Base-by-base conservation (phyloP, 192 early-diverging fungal genomes). In the Funneliformis geosporum region DNA sequence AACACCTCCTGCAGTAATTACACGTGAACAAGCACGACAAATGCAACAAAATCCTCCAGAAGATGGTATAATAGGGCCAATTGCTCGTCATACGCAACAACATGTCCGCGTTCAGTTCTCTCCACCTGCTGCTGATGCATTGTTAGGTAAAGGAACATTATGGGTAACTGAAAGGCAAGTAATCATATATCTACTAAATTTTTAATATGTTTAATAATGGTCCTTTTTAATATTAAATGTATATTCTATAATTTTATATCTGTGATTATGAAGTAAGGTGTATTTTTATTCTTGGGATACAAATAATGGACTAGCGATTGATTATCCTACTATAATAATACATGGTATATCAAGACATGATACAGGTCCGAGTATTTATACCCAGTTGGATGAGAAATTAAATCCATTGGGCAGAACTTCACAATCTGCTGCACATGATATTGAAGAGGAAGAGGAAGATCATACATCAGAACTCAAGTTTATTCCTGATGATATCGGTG, bases 321-420 rank as follows among this genome's bases (percentile, higher is more conserved):
- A 90, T 80, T 92, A 90, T 79, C 87, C 85, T 9, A 82, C 86
- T 28, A 88, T 92, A 67, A 87, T 89, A 55, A 88, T 92, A 50
- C 90, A 92, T 77, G 91, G 90, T 33, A 87, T 91, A 38, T 89
- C 90, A 4, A 84, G 91, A 28, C 80, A 27, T 10, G 82, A 75
- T 12, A 60, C 73, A 8, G 77, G 77, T 11, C 87, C 89, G 16
- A 83, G 84, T 79, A 89, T 92, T 72, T 92, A 92, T 80, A 87
- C 81, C 55, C 91, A 92, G 81, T 83, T 91, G 11, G 88, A 87
- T 55, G 64, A 50, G 38, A 27, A 40, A 23, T 38, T 33, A 11
- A 12, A 11, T 55, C 14, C 16, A 18, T 73, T n/a, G 8, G n/a
- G 16, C 6, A 16, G 25, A 14, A 27, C 33, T 28, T 16, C 8